Evolutionary conservation across 2,329 filamentous ascomycete genomes (phyloP).

Genomic region (Hypoxylon sp.): DNA sequence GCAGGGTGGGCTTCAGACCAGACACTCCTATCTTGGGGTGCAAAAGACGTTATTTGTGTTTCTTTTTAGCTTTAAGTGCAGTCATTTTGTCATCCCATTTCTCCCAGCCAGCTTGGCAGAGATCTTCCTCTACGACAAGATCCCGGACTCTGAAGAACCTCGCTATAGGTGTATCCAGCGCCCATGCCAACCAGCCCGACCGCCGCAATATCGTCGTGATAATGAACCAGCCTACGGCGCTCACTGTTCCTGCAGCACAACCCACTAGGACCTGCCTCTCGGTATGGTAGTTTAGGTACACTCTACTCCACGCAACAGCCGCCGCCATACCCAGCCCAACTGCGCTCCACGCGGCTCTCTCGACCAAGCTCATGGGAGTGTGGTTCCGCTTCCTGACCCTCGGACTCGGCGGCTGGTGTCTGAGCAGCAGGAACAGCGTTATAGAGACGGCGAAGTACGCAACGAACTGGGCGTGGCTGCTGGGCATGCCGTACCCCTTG

Average conservation of each 20-base stretch:
- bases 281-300: constrained; percentile 96
- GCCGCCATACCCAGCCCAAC: constrained; percentile 74
- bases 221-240: constrained; percentile 84
- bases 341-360: constrained; percentile 70
- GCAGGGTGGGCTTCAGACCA: not conserved
- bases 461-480: constrained; percentile 94
- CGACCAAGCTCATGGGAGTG: constrained; percentile 71
- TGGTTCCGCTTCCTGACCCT: constrained; percentile 58
- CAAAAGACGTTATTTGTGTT: constrained; percentile 40
- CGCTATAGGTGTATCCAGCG: constrained; percentile 75
- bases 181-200: constrained; percentile 80
- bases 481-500: constrained; percentile 98
- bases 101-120: constrained; percentile 93
- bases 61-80: constrained; percentile 54
- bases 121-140: constrained; percentile 87
- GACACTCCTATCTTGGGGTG: not conserved
- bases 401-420: constrained; percentile 74
- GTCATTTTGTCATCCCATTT: constrained; percentile 78
- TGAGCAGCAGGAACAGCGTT: constrained; percentile 84
- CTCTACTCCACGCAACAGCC: constrained; percentile 83
- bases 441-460: constrained; percentile 91
- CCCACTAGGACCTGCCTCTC: constrained; percentile 89
- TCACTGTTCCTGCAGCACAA: constrained; percentile 76
- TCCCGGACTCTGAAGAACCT: constrained; percentile 83
- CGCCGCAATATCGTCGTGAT: constrained; percentile 77